Evolutionary conservation across 164 flowering plant species (phyloP).

Genomic region (Aristolochia contorta): DNA sequence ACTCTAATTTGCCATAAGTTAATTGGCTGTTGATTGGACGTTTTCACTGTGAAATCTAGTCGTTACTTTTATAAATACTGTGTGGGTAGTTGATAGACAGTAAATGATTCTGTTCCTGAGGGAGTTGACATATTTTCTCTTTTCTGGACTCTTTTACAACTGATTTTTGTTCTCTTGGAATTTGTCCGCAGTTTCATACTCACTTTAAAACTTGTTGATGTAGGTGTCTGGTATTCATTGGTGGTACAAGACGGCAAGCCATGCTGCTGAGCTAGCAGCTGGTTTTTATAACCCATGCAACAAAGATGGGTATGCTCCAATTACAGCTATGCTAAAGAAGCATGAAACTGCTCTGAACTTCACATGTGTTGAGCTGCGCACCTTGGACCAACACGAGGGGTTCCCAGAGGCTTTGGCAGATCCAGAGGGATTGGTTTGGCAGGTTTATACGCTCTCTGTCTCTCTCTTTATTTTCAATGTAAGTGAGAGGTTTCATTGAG

Average conservation of each 20-base stretch:
- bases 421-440: conserved; percentile 88
- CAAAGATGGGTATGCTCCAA: conserved; percentile 80
- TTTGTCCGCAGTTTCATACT: conserved; percentile 7
- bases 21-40: no score
- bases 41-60: no score
- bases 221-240: conserved; percentile 86
- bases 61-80: no score
- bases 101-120: no score
- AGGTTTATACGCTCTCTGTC: conserved; percentile 28
- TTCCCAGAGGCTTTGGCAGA: conserved; percentile 62
- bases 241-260: conserved; percentile 98
- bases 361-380: conserved; percentile 47
- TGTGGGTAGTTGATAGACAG: no score
- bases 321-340: conserved; percentile 66
- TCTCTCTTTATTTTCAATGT: no score
- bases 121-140: background rate
- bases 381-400: conserved; percentile 48
- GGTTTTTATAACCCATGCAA: conserved; percentile 85
- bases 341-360: conserved; percentile 63
- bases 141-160: background rate
- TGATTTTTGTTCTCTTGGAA: background rate
- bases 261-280: conserved; percentile 91
- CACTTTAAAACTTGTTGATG: conserved; percentile 13
- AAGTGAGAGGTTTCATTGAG: no score
- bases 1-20: no score